These are phyloP conservation scores for Trichoderma asperelloides DNA, from an alignment of 495 filamentous ascomycete genomes.

Conservation along the genomic window DNA sequence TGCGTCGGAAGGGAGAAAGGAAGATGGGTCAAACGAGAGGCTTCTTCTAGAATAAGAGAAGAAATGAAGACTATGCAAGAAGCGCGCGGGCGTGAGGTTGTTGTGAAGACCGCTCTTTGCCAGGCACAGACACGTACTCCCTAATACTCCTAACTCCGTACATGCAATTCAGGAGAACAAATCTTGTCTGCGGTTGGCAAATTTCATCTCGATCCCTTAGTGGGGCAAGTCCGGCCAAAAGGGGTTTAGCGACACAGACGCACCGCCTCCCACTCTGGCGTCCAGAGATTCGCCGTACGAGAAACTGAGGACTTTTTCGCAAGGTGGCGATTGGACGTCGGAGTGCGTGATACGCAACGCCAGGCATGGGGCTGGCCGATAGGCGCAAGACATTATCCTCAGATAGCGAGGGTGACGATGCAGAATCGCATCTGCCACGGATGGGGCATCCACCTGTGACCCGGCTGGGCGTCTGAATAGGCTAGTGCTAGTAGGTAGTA, in stretches of 20 bases:
- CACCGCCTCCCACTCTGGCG: not conserved
- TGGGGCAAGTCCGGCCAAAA: not conserved
- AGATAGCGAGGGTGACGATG: no score
- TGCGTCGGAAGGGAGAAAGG: not conserved
- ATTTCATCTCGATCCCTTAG: constrained; percentile 8
- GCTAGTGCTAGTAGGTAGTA: no score
- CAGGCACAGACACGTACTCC: constrained; percentile 3
- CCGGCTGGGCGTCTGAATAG: no score
- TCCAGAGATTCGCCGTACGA: not conserved
- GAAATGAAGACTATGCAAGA: constrained; percentile 4
- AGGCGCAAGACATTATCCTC: no score
- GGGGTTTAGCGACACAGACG: not conserved
- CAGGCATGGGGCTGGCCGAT: no score
- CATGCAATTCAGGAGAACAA: constrained; percentile 8
- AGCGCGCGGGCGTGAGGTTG: not conserved
- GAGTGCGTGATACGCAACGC: not conserved
- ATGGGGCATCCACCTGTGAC: no score
- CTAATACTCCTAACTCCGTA: constrained; percentile 8
- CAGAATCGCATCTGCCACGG: no score
- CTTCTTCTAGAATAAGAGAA: not conserved
- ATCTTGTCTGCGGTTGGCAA: not conserved
- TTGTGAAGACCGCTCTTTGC: constrained; percentile 6
- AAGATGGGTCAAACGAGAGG: constrained; percentile 3
- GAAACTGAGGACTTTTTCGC: not conserved
- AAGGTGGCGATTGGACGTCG: not conserved